Evolutionary conservation across 129 eudicot species (phyloP), one percentile per base, ranked within the genome.

Genomic region (Flaveria bidentis): DNA sequence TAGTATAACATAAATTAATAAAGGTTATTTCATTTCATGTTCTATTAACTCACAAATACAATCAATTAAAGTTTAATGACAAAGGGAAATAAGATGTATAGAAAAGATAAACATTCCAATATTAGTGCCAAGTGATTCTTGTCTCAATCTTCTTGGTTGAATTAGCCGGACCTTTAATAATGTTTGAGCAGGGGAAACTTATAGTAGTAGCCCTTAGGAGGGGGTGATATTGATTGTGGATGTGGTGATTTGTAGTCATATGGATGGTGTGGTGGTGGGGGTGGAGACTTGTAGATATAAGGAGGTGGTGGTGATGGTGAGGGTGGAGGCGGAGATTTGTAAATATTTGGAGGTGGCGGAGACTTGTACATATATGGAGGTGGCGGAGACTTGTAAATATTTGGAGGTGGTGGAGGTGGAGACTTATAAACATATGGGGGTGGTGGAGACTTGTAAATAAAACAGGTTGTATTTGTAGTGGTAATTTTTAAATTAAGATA

Each of bases 141-240:
- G 39, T 12, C 73, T 4, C 10, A 28, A 49, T 8, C 51, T 39
- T 36, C 67, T 10, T 55, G 3, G 12, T 20, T 26, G 20, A 53
- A 10, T 56, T 33, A 4, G 52, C 2, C 5, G 36, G 63, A 9
- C 49, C 42, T 51, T 77, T 69, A 77, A 18, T 77, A 77, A 28
- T 77, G 70, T 6, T 18, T 67, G 22, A 68, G 58, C 1, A 71
- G 77, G 6, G 76, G 76, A 60, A 76, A 78, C 76, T 72, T 78
- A 3, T 77, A 77, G 69, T 22, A 57, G 49, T 77, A 69, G 11
- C 52, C 25, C 1, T 74, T 58, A 22, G 69, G 75, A 23, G 68
- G 68, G 2, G 74, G 46, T 15, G 68, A 23, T 45, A 53, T 77
- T 33, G 66, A 41, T 22, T 11, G 52, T 5, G 53, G 67, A 33